Evolutionary conservation across 192 early-diverging fungal genomes (phyloP).

Genomic region (Coemansia sp.): DNA sequence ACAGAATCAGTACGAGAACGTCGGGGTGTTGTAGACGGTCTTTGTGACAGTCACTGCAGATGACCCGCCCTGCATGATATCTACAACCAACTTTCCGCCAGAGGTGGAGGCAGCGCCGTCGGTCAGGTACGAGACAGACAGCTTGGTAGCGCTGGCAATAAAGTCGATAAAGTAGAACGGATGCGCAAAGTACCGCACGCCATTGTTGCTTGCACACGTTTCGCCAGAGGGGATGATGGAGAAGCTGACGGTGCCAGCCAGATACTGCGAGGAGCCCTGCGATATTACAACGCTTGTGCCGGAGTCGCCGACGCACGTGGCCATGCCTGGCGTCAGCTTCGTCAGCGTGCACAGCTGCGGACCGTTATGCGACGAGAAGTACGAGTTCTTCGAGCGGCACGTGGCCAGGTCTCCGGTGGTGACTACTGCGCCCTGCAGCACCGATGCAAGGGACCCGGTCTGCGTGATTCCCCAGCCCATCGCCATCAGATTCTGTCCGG

Average conservation of each 20-base stretch:
- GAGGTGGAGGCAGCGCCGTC: neutral
- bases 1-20: neutral
- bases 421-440: conserved; percentile 18
- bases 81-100: neutral
- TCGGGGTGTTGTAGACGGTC: neutral
- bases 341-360: conserved; percentile 27
- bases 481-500: conserved; percentile 18
- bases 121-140: conserved; percentile 9
- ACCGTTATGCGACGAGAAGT: conserved; percentile 21
- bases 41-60: neutral
- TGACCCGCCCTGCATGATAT: neutral
- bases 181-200: conserved; percentile 28
- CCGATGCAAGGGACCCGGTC: neutral
- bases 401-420: conserved; percentile 15
- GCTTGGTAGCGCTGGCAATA: conserved; percentile 20
- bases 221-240: neutral
- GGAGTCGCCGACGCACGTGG: conserved; percentile 23
- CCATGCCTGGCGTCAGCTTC: conserved; percentile 11
- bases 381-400: conserved; percentile 5
- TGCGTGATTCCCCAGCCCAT: conserved; percentile 39
- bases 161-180: conserved; percentile 34
- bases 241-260: conserved; percentile 23
- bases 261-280: neutral
- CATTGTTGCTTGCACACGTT: conserved; percentile 10
- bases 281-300: conserved; percentile 21